A percentile compares a stretch with the other conserved stretches of the same genome.
These are phyloP conservation scores for Colletotrichum musicola DNA, from an alignment of 2,329 filamentous ascomycete genomes.

Conservation along the genomic window DNA sequence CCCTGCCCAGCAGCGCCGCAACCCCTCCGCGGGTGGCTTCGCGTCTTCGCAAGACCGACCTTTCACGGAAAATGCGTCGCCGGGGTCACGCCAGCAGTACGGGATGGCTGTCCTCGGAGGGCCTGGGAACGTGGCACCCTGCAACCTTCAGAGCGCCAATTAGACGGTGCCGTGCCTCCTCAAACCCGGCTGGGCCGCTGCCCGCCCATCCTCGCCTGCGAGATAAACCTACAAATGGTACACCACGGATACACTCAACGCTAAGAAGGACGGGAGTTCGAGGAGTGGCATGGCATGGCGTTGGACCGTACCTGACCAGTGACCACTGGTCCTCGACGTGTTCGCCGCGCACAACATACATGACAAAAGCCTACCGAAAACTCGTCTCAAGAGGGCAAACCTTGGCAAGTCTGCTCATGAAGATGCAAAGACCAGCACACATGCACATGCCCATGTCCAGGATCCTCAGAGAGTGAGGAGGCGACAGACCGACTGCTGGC, in stretches of 20 bases:
- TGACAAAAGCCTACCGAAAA: too few species aligned
- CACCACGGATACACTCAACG: too few species aligned
- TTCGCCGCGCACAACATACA: too few species aligned
- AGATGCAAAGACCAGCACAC: too few species aligned
- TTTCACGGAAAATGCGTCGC: constrained; percentile 21
- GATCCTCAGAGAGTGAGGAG: too few species aligned
- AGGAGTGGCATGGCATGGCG: background rate
- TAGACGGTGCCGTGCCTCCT: background rate
- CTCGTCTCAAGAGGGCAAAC: too few species aligned
- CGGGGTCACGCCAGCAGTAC: constrained; percentile 18
- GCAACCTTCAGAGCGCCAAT: constrained; percentile 5
- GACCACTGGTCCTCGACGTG: too few species aligned
- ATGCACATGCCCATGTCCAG: too few species aligned
- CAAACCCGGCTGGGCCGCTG: constrained; percentile 19
- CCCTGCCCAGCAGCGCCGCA: background rate
- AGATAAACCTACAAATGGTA: too few species aligned
- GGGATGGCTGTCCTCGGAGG: constrained; percentile 10
- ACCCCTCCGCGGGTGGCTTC: constrained; percentile 6
- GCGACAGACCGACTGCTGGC: background rate
- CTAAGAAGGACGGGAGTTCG: too few species aligned
- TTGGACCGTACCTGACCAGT: background rate
- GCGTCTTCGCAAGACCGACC: constrained; percentile 27
- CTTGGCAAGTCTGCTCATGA: too few species aligned
- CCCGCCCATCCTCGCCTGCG: too few species aligned
- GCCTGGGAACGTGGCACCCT: constrained; percentile 22